Base-by-base conservation (phyloP, 2,329 filamentous ascomycete species). In the Sporothrix schenckii region DNA sequence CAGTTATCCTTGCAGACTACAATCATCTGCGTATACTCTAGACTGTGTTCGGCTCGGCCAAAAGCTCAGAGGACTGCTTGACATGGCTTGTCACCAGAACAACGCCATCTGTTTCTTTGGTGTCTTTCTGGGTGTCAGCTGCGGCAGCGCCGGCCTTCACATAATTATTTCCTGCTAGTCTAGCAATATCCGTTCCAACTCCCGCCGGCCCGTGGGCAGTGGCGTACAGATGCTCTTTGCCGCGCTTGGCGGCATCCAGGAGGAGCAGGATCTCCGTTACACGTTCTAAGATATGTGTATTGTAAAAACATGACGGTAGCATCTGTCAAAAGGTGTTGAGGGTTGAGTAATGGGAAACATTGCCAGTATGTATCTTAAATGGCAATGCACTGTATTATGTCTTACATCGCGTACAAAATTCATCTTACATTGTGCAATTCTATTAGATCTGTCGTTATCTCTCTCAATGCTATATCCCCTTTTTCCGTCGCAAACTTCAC, bases 151-250 rank as follows among this genome's bases (percentile, higher is more conserved):
- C 73, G 94, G 94, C 77, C 84, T 94, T 9, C 92, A 92, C 0
- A 84, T 88, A 1, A 83, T 87, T 53, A 88, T 96, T 81, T 86
- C 91, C 0, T 94, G 92, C 81, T 92, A 94, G 81, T 91, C 92
- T 34, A 95, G 94, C 80, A 96, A 95, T 79, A 90, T 96, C 76
- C 88, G 91, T 68, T 61, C 61, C 34, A 60, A 71, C 53, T 69
- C 60, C 47, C 53, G 67, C 6, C 44, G 77, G n/a, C 74, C 72
- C 49, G 76, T 80, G 4, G 77, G 74, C 9, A 77, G 75, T 39
- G 77, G 76, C 4, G 73, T 78, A 10, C 77, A 79, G 67, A 75
- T 79, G 63, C 66, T 77, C 0, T 78, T 79, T 70, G 78, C 77
- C 0, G 75, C 77, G 0, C 74, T 78, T 39, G 78, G 78, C 0